phyloP scores from a whole-genome alignment of 495 filamentous ascomycete species.

The Hypoxylon crocopeplum region DNA sequence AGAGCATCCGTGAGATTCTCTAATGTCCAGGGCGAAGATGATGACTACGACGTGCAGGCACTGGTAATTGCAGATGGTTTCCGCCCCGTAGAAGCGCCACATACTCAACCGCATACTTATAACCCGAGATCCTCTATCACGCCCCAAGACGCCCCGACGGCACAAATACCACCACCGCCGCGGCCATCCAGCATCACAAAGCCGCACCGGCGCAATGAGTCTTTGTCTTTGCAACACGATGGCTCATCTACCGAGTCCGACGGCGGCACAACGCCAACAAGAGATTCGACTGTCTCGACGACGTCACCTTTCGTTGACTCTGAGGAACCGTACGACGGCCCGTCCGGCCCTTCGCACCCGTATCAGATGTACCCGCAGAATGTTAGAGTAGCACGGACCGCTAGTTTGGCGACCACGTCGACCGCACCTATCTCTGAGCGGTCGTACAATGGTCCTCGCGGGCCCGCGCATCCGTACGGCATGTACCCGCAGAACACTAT shows the following conservation, averaged over 20 bases:
- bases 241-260: constrained; percentile 43
- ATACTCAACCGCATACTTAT: constrained; percentile 36
- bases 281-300: constrained; percentile 43
- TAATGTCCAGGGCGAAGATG: constrained; percentile 37
- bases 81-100: constrained; percentile 45
- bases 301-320: constrained; percentile 54
- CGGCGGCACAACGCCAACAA: constrained; percentile 32
- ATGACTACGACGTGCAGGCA: constrained; percentile 49
- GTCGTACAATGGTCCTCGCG: constrained; percentile 65
- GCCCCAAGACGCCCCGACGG: constrained; percentile 18
- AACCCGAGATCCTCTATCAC: constrained; percentile 28
- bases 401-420: constrained; percentile 70
- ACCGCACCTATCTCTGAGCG: constrained; percentile 61
- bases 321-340: constrained; percentile 67
- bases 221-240: constrained; percentile 52
- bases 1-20: constrained; percentile 45
- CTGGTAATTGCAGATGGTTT: constrained; percentile 56
- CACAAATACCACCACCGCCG: constrained; percentile 40
- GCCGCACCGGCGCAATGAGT: constrained; percentile 45
- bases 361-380: constrained; percentile 87
- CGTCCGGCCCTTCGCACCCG: constrained; percentile 80
- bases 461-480: constrained; percentile 83
- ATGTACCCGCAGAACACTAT: constrained; percentile 79
- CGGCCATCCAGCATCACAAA: constrained; percentile 59
- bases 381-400: constrained; percentile 66